Evolutionary conservation across 2,329 filamentous ascomycete species (phyloP).

Genomic region (Ceratocystis lukuohia): DNA sequence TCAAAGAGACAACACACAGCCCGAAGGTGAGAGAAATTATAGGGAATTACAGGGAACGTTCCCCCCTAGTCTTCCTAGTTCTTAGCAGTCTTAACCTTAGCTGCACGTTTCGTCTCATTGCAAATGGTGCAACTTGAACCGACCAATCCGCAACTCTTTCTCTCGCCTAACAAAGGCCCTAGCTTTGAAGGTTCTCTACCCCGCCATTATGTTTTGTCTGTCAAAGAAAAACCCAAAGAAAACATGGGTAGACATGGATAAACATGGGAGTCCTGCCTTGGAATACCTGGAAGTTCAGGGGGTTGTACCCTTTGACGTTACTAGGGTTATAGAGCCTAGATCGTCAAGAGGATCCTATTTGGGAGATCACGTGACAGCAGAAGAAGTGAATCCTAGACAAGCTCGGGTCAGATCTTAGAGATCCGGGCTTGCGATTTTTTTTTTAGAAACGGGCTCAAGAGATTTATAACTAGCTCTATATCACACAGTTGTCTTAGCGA

Average conservation of each 20-base stretch:
- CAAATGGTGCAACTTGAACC: conserved; percentile 8
- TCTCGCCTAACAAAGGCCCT: conserved; percentile 7
- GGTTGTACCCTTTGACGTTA: neutral
- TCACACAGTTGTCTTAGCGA: neutral
- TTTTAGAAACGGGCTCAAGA: neutral
- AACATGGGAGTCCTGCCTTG: neutral
- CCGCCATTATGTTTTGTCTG: conserved; percentile 7
- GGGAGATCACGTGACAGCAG: neutral
- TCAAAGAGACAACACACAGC: neutral
- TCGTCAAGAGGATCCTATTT: neutral
- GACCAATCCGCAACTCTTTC: conserved; percentile 8
- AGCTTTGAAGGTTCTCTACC: conserved; percentile 1
- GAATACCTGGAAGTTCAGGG: neutral
- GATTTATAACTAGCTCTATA: neutral
- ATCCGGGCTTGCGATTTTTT: neutral
- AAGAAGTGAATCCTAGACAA: neutral
- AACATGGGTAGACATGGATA: neutral
- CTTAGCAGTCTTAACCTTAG: neutral
- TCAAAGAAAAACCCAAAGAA: conserved; percentile 1
- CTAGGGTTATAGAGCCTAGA: conserved; percentile 6
- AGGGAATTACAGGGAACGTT: conserved; percentile 1
- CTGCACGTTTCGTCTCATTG: conserved; percentile 8
- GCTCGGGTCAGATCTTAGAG: neutral
- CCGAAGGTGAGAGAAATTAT: neutral
- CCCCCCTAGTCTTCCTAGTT: neutral